These are phyloP conservation scores for slime mould (Dictyostelium discoideum) DNA, from an alignment of 78 protist species.

Conservation along the genomic window DNA sequence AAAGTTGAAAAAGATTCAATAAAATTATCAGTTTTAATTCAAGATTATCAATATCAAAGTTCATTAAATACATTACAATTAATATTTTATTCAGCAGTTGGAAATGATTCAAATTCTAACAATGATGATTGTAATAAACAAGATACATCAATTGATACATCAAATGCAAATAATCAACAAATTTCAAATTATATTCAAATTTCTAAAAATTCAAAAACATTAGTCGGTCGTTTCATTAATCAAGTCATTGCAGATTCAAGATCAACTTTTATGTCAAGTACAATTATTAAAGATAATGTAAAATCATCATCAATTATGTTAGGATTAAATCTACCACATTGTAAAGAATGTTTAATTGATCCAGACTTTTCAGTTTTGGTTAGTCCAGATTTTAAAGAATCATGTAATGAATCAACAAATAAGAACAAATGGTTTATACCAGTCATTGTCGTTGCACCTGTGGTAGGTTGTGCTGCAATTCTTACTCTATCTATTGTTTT, in stretches of 20 bases:
- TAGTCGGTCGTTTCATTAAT: neutral
- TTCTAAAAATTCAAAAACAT: neutral
- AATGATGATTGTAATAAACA: neutral
- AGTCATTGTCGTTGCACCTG: neutral
- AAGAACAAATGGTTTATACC: neutral
- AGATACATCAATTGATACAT: neutral
- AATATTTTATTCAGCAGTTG: neutral
- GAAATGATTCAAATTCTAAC: neutral
- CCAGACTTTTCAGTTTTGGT: conserved; percentile 6
- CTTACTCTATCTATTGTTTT: neutral
- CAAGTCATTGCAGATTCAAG: neutral
- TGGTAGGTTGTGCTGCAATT: neutral
- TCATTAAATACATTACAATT: conserved; percentile 2
- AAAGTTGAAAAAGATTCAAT: neutral
- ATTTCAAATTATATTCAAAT: neutral
- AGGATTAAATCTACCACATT: conserved; percentile 8
- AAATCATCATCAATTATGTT: neutral
- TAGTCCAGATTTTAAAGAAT: neutral
- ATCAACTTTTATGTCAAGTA: neutral
- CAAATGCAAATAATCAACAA: neutral
- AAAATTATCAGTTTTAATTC: neutral
- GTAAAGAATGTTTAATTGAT: neutral
- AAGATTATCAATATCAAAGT: neutral
- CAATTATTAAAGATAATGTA: neutral
- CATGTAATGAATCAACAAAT: neutral